phyloP scores from a whole-genome alignment of 2,329 filamentous ascomycete species.

The Polychaeton citri region DNA sequence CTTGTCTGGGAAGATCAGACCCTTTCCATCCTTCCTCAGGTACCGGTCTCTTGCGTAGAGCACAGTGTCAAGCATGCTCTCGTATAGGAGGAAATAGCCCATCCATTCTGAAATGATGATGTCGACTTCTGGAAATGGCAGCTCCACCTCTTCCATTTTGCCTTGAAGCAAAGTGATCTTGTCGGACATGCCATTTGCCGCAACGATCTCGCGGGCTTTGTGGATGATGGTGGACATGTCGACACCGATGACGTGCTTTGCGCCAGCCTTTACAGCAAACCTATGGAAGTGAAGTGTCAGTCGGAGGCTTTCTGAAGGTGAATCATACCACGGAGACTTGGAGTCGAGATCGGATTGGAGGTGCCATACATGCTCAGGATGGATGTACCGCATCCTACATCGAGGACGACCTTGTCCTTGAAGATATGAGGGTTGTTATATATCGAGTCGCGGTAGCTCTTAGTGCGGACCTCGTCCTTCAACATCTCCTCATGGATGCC shows the following conservation, averaged over 20 bases:
- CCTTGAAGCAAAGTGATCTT: slow-evolving; percentile 97
- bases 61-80: slow-evolving; percentile 97
- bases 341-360: too few relatives aligned
- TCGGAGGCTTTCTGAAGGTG: too few relatives aligned
- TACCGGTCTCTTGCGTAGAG: slow-evolving; percentile 92
- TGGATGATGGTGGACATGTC: slow-evolving; percentile 99
- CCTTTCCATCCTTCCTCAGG: slow-evolving; percentile 59
- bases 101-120: slow-evolving; percentile 99
- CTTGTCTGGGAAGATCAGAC: slow-evolving; percentile 94
- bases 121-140: slow-evolving; percentile 91
- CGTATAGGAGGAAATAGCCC: slow-evolving; percentile 98
- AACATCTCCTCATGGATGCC: slow-evolving; percentile 98
- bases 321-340: too few relatives aligned
- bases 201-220: slow-evolving; percentile 92
- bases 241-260: slow-evolving; percentile 96
- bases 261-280: slow-evolving; percentile 93
- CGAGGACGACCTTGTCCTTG: slow-evolving; percentile 85
- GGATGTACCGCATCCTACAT: slow-evolving; percentile 92
- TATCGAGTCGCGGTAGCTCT: slow-evolving; percentile 94
- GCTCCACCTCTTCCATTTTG: slow-evolving; percentile 97
- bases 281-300: slow-evolving; percentile 37
- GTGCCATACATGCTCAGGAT: slow-evolving; percentile 87
- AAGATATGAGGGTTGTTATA: slow-evolving; percentile 92
- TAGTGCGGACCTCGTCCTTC: slow-evolving; percentile 97
- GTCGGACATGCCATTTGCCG: slow-evolving; percentile 77